Evolutionary conservation across 768 basidiomycete species (phyloP).

Genomic region (Rhizopogon rudus): DNA sequence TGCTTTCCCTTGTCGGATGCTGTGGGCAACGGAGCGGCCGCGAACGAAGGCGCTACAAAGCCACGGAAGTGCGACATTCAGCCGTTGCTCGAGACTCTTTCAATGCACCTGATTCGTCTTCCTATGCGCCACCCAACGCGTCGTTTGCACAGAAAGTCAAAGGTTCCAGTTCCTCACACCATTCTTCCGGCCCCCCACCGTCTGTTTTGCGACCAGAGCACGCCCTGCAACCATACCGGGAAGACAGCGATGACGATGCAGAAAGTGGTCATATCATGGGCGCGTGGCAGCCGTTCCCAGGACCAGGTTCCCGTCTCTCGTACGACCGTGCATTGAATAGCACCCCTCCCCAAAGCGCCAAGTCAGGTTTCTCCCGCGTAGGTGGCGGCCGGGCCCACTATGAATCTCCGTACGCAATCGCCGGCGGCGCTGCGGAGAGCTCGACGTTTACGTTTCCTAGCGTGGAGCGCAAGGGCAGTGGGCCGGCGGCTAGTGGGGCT

Average conservation of each 20-base stretch:
- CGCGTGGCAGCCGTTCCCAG: constrained; percentile 81
- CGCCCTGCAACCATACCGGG: constrained; percentile 67
- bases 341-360: constrained; percentile 23
- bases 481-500: constrained; percentile 12
- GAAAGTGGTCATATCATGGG: constrained; percentile 83
- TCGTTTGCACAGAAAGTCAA: constrained; percentile 24
- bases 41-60: constrained; percentile 19
- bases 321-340: constrained; percentile 21
- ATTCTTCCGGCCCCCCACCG: constrained; percentile 52
- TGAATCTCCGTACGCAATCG: constrained; percentile 80
- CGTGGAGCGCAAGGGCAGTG: constrained; percentile 37
- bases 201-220: constrained; percentile 79
- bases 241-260: constrained; percentile 73
- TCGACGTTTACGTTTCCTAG: constrained; percentile 69
- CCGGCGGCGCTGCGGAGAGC: constrained; percentile 29
- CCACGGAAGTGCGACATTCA: constrained; percentile 16
- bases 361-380: constrained; percentile 78
- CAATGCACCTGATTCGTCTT: constrained; percentile 37
- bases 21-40: constrained; percentile 46
- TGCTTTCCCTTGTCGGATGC: constrained; percentile 64
- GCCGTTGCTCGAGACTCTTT: constrained; percentile 17
- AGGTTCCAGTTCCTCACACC: constrained; percentile 28
- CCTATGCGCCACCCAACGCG: constrained; percentile 41
- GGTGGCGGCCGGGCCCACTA: constrained; percentile 86
- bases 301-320: constrained; percentile 23